Evolutionary conservation across 2,329 filamentous ascomycete genomes (phyloP), one percentile per base, ranked within the genome.

Genomic region (Lachnellula hyalina): DNA sequence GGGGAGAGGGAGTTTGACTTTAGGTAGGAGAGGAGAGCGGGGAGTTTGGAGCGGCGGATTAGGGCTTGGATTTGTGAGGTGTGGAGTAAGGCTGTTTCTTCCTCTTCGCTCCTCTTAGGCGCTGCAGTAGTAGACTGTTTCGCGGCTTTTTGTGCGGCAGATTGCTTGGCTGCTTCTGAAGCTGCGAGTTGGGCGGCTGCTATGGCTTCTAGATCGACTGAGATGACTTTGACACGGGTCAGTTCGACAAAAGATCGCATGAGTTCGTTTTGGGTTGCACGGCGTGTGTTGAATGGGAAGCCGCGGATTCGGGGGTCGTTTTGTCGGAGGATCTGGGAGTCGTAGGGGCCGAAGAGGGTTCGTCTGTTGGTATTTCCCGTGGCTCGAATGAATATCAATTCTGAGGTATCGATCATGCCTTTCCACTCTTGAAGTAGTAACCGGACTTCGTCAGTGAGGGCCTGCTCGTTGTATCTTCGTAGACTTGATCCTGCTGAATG

Each of bases 231-330:
- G 15, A 96, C 80, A 15, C 94, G 80, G 0, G 94, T 99, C 34
- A 99, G 79, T 73, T 99, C 94, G 59, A 96, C 88, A 65, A 96
- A 99, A 0, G 88, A 88, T 40, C 93, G 84, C 87, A 97, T 94
- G 0, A 99, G 83, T 71, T 99, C 94, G 47, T 87, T 89, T 67
- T 97, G 92, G 0, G 94, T 99, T 0, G 94, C 90, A 54, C 94
- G 80, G 12, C 91, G 82, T 8, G 94, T 99, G 70, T 82, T 96
- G 71, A 99, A 99, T 0, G 94, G 94, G 60, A 99, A 96, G 0
- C 89, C 87, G 53, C 94, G 81, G 65, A 96, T 79, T 36, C 94
- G 80, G 1, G 85, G 76, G 66, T 99, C 94, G 57, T 90, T 90
- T 11, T 84, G 81, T 55, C 79, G 84, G 52, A 99, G 72, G 1